Evolutionary conservation across 352 stramenopile species (phyloP).

Genomic region (Phytophthora cryptogea): DNA sequence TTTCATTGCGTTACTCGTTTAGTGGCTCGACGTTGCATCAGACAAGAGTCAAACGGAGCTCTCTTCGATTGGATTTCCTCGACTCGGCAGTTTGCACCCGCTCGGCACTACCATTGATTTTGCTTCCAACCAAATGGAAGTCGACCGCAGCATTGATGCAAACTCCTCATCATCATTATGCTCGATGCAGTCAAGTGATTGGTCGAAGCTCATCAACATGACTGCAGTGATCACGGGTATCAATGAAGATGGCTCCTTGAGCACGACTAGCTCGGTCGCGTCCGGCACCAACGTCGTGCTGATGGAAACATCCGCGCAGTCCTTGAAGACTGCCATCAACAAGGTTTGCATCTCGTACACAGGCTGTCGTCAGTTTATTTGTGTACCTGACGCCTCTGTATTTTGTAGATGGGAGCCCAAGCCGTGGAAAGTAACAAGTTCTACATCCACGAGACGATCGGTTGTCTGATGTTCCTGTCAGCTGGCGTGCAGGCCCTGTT

Average conservation of each 20-base stretch:
- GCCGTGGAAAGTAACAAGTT: conserved; percentile 81
- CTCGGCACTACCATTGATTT: conserved; percentile 85
- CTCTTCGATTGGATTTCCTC: conserved; percentile 78
- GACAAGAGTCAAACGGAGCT: conserved; percentile 76
- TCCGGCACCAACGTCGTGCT: conserved; percentile 82
- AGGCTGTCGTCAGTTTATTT: neutral
- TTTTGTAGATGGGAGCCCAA: conserved; percentile 68
- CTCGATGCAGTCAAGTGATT: conserved; percentile 83
- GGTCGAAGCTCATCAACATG: conserved; percentile 85
- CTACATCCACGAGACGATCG: conserved; percentile 80
- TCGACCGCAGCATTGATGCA: conserved; percentile 53
- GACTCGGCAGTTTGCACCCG: conserved; percentile 82
- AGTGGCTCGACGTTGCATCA: conserved; percentile 83
- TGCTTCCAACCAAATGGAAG: conserved; percentile 71
- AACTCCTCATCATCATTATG: conserved; percentile 67
- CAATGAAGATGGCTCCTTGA: conserved; percentile 83
- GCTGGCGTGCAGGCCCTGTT: conserved; percentile 83
- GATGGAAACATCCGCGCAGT: conserved; percentile 86
- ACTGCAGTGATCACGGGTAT: conserved; percentile 86
- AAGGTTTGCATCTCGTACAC: conserved; percentile 43
- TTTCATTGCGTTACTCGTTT: conserved; percentile 1
- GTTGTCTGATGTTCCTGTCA: conserved; percentile 88
- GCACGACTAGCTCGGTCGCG: conserved; percentile 77
- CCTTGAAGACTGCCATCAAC: conserved; percentile 84
- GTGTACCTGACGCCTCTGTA: neutral